A percentile compares a stretch with the other conserved stretches of the same genome.
These are phyloP conservation scores for Collybia sp. DNA, from an alignment of 768 basidiomycete species.

Conservation along the genomic window DNA sequence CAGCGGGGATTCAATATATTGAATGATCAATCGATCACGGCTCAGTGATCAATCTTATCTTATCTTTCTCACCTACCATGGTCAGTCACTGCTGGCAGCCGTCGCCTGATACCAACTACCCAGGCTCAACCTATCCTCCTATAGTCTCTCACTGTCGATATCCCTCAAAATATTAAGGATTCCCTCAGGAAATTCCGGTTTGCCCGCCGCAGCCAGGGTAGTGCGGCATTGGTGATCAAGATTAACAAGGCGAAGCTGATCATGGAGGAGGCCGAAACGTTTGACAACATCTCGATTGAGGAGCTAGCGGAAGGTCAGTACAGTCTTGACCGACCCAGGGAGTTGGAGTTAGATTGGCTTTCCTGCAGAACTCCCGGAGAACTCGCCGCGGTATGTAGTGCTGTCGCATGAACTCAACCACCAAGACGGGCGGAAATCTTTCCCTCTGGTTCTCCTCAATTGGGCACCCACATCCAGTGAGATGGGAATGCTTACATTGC, in stretches of 20 bases:
- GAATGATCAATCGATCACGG: slow-evolving; percentile 1
- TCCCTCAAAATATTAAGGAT: slow-evolving; percentile 73
- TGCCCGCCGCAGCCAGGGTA: slow-evolving; percentile 67
- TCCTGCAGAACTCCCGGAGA: slow-evolving; percentile 75
- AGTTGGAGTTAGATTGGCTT: slow-evolving; percentile 1
- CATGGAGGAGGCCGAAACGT: slow-evolving; percentile 82
- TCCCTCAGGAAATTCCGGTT: slow-evolving; percentile 77
- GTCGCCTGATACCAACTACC: slow-evolving; percentile 1
- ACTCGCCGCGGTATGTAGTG: slow-evolving; percentile 80
- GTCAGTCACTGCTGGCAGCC: slow-evolving; percentile 18
- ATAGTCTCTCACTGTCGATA: slow-evolving; percentile 79
- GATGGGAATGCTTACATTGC: slow-evolving; percentile 70
- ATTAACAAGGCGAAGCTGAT: slow-evolving; percentile 79
- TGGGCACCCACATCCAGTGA: slow-evolving; percentile 82
- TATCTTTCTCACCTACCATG: slow-evolving; percentile 30
- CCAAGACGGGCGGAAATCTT: slow-evolving; percentile 77
- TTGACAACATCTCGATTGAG: slow-evolving; percentile 70
- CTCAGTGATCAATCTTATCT: slow-evolving; percentile 15
- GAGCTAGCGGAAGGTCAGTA: slow-evolving; percentile 83
- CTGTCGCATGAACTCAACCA: slow-evolving; percentile 81
- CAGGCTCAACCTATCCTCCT: background rate
- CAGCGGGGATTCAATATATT: background rate
- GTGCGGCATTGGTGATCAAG: slow-evolving; percentile 82
- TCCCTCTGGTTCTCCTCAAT: slow-evolving; percentile 82
- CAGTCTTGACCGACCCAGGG: background rate